Evolutionary conservation across 2,329 filamentous ascomycete genomes (phyloP).

Genomic region (Fusarium foetens): DNA sequence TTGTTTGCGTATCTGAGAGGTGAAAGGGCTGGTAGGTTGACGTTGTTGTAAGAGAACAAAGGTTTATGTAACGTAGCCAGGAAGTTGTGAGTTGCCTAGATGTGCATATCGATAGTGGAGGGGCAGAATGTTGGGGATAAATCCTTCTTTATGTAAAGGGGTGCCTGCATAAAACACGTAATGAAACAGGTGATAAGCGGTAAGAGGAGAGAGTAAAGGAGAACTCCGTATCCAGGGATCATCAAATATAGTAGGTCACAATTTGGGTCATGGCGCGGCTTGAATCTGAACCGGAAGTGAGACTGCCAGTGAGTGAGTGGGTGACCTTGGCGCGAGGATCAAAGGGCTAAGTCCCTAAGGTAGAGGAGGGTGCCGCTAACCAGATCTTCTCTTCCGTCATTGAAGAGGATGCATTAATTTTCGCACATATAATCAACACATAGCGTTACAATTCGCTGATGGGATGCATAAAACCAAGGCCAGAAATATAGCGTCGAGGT

Average conservation of each 20-base stretch:
- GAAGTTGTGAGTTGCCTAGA: slow-evolving; percentile 4
- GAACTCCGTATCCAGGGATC: slow-evolving; percentile 5
- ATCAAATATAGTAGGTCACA: background rate
- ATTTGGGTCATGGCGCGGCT: slow-evolving; percentile 10
- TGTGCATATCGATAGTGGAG: slow-evolving; percentile 17
- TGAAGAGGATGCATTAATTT: slow-evolving; percentile 15
- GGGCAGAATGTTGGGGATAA: slow-evolving; percentile 10
- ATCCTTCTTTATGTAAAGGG: slow-evolving; percentile 38
- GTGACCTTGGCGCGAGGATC: slow-evolving; percentile 17
- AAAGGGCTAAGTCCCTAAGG: background rate
- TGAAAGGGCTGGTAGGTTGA: background rate
- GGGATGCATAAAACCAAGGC: slow-evolving; percentile 22
- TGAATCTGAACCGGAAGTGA: slow-evolving; percentile 4
- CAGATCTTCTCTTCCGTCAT: slow-evolving; percentile 11
- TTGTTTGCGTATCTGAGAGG: background rate
- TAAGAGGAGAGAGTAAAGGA: slow-evolving; percentile 5
- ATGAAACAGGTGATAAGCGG: slow-evolving; percentile 15
- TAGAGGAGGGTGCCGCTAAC: slow-evolving; percentile 22
- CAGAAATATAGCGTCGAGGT: slow-evolving; percentile 40
- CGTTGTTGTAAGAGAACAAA: background rate
- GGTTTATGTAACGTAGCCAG: background rate
- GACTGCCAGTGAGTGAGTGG: background rate
- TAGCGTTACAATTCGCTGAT: slow-evolving; percentile 9
- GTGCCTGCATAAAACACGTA: slow-evolving; percentile 8
- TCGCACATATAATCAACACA: slow-evolving; percentile 5